Conservation (phyloP, 345 rosid genomes). For the Clausena lansium region DNA sequence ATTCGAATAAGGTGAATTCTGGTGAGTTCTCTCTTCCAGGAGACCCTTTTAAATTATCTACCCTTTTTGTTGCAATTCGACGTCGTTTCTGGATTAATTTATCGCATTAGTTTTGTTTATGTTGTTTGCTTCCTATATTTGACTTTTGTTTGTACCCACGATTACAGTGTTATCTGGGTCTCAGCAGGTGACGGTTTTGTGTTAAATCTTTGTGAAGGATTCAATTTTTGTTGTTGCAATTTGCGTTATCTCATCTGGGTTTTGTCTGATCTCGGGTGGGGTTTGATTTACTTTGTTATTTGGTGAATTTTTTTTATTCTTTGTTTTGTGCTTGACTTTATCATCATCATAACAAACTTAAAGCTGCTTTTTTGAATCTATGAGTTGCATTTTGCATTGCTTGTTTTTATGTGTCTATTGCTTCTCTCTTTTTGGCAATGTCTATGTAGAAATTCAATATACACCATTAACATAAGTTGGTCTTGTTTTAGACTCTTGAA, state of each 20-base stretch:
- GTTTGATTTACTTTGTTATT: not conserved
- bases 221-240: not conserved
- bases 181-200: not conserved
- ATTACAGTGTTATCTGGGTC: not conserved
- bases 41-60: too few relatives aligned
- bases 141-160: not conserved
- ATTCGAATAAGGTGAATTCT: not conserved
- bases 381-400: not conserved
- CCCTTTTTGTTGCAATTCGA: not conserved
- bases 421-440: not conserved
- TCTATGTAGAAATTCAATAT: not conserved
- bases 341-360: not conserved
- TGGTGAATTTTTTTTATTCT: not conserved
- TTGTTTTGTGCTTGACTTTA: not conserved
- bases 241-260: slow-evolving; percentile 2
- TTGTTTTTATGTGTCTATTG: not conserved
- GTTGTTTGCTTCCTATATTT: not conserved
- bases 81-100: not conserved
- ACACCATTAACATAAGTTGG: not conserved
- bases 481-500: not conserved
- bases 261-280: not conserved
- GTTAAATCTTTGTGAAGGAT: not conserved
- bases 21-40: not conserved
- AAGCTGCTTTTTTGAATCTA: not conserved
- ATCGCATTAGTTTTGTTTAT: not conserved